Base-by-base conservation (phyloP, 768 basidiomycete genomes). In the Mycena albidolilacea region DNA sequence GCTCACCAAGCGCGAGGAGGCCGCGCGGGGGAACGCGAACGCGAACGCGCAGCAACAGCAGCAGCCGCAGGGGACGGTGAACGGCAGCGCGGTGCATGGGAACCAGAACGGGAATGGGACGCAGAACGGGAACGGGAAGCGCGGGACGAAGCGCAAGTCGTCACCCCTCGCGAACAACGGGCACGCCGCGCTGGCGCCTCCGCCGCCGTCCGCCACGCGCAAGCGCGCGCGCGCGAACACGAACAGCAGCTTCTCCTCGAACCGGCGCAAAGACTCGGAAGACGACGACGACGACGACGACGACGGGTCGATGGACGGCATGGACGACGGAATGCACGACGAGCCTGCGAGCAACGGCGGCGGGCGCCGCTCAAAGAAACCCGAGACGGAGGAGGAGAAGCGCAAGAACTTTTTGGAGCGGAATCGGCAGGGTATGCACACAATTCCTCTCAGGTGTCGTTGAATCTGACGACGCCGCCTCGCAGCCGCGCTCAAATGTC, bases 361-460 rank as follows among this genome's bases (percentile, higher is more conserved):
- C 19, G 75, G 79, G 41, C 75, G 84, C 21, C 76, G 84, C 39
- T 74, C 78, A 19, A 96, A 94, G 82, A 96, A 93, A 79, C 94
- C 93, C 30, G 96, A 98, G 86, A 98, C 97, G 0, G 98, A 99
- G 81, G 98, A 99, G 82, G 98, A 99, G 80, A 99, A 99, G 83
- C 88, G 98, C 52, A 91, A 90, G 83, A 99, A 98, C 83, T 99
- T 99, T 83, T 84, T 99, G 72, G 98, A 99, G 82, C 88, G 98
- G 73, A 99, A 99, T 80, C 89, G 98, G 78, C 98, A 99, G 90
- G 97, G 97, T 98, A 73, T 64, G 86, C 68, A 50, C 23, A 37
- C 72, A 72, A 50, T 44, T 72, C 17, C 44, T 59, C 44, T 21
- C 44, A 4, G 65, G 41, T 14, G 44, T 39, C 60, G 12, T 66